Evolutionary conservation across 331 rosid genomes (phyloP), one percentile per base, ranked within the genome.

Genomic region (Erythrophleum ivorense): DNA sequence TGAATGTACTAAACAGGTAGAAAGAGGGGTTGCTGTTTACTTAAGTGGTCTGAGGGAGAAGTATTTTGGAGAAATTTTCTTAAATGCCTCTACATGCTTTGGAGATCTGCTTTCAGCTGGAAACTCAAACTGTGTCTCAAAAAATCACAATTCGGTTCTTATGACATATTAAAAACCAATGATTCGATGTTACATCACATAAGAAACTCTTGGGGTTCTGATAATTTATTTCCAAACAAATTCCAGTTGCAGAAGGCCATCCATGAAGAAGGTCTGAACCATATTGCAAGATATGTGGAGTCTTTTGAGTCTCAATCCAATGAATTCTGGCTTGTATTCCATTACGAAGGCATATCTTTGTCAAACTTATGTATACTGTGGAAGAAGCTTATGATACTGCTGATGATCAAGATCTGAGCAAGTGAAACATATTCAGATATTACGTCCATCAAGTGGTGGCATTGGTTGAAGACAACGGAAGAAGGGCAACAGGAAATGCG

Each of bases 291-390:
- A 90, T 95, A 91, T 73, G 94, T 95, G 71, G 98, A 95, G 81
- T 95, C 97, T 59, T 91, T 95, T 75, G 98, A 93, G 78, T 95
- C 99, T 83, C 91, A 77, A 82, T 88, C 97, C 72, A 93, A 89
- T 81, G 97, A 95, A 89, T 90, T 95, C 81, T 95, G 99, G 99
- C 98, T 95, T 81, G 98, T 91, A 64, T 95, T 95, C 84, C 92
- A 58, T 69, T 89, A 85, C 45, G 98, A 95, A 84, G 99, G 99
- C 0, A 41, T 86, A 21, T 95, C 99, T 58, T 85, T 95, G 84
- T 93, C 99, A 19, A 93, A 84, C 90, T 93, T 76, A 29, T 95
- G 83, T 91, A 93, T 86, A 80, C 94, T 41, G 88, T 82, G 69
- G 94, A 95, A 78, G 96, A 90, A 75, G 79, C 74, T 62, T 70